Base-by-base conservation (phyloP, 2,329 filamentous ascomycete genomes). In the Ophiocordyceps sinensis region DNA sequence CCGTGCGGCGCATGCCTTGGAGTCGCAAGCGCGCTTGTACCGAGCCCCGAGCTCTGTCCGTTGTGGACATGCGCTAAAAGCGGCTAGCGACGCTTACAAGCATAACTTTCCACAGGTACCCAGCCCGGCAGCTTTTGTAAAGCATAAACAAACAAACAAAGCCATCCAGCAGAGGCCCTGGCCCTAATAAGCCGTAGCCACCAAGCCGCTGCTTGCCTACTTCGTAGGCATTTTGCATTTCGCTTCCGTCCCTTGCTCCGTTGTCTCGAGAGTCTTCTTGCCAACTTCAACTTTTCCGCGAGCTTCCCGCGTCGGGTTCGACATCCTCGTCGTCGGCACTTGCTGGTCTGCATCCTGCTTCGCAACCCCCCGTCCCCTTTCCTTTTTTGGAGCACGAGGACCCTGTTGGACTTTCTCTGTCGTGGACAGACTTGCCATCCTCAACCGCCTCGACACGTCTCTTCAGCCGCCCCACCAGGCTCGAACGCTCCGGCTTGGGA, bases 111-210 rank as follows among this genome's bases (percentile, higher is more conserved):
- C 41, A 47, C 47, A 17, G 13, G 32, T 35, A 35, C 32, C 14
- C n/a, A n/a, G 17, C 8, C 14, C n/a, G 15, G 14, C 9, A 21
- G 36, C 21, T 12, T 21, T 12, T 21, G 19, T 26, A 23, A 17
- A 11, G 38, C 38, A 55, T 58, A 57, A 57, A 57, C 48, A 58
- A 58, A 58, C 54, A 58, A 58, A 58, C 55, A 58, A 55, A 51
- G 41, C 17, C 37, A 23, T 15, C 41, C 29, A 26, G 23, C 13
- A n/a, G 15, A 21, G 13, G 29, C 37, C 30, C 28, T 34, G 32
- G 15, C 26, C 37, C 35, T 36, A 19, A 39, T 44, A 42, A 43
- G 43, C 34, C 26, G 36, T 9, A 40, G 37, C 36, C 42, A 39
- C 37, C 41, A 36, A 38, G 32, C 40, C 19, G 23, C 35, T 38